These are phyloP conservation scores for Blastocystis sp. DNA, from an alignment of 352 stramenopile species.

Conservation along the genomic window DNA sequence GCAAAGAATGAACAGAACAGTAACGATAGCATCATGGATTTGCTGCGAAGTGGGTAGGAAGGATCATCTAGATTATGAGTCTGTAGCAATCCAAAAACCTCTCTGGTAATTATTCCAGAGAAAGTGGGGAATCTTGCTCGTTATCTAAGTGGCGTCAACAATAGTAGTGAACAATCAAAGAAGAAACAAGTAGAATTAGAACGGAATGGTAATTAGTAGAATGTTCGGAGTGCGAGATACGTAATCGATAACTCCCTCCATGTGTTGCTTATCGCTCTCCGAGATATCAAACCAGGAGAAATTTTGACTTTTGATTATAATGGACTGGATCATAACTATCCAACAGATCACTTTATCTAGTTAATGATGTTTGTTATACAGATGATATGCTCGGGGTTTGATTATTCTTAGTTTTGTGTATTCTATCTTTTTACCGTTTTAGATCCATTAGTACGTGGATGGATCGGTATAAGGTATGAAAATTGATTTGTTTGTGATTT, in stretches of 20 bases:
- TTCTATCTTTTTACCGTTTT: not conserved
- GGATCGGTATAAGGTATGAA: conserved; percentile 47
- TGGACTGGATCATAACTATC: conserved; percentile 55
- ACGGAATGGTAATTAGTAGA: not conserved
- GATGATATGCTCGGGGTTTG: conserved; percentile 1
- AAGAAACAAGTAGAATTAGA: conserved; percentile 39
- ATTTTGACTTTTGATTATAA: conserved; percentile 62
- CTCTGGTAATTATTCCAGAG: conserved; percentile 61
- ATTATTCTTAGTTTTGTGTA: not conserved
- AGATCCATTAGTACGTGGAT: not conserved
- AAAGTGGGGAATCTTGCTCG: conserved; percentile 56
- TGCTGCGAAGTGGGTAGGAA: conserved; percentile 22
- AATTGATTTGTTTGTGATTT: not conserved
- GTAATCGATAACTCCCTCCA: conserved; percentile 37
- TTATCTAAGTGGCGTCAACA: conserved; percentile 60
- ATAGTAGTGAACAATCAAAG: conserved; percentile 30
- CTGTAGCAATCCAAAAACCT: conserved; percentile 36
- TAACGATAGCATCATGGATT: conserved; percentile 62
- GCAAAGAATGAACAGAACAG: conserved; percentile 53
- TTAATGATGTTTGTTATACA: not conserved
- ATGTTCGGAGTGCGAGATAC: conserved; percentile 51
- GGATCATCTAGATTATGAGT: not conserved
- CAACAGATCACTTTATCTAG: conserved; percentile 62
- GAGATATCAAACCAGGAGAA: conserved; percentile 50
- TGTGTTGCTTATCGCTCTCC: conserved; percentile 28